Percentiles rank a stretch among this genome's conserved stretches.
phyloP scores from a whole-genome alignment of 1,284 basidiomycete genomes.

The Puccinia polysora region DNA sequence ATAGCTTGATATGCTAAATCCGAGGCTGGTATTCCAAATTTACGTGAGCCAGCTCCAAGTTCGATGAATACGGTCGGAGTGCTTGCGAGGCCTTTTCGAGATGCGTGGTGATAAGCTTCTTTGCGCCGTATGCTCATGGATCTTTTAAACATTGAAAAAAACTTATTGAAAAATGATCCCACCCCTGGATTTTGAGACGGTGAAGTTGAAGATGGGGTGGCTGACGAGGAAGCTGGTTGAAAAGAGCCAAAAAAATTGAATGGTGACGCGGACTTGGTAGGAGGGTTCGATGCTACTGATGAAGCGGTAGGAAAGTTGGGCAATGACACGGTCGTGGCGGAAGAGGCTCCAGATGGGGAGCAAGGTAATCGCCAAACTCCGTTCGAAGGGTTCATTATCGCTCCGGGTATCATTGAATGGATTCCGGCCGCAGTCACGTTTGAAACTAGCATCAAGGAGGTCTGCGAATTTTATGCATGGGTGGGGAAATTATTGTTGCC shows the following conservation, averaged over 20 bases:
- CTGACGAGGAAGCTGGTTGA: no score
- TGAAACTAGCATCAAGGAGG: slow-evolving; percentile 22
- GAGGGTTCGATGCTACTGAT: not conserved
- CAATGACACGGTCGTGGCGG: not conserved
- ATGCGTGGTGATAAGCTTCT: not conserved
- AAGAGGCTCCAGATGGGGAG: not conserved
- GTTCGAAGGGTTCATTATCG: slow-evolving; percentile 16
- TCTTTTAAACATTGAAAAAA: not conserved
- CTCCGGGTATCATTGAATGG: slow-evolving; percentile 15
- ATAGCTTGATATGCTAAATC: slow-evolving; percentile 38
- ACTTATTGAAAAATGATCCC: not conserved
- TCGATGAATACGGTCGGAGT: slow-evolving; percentile 23
- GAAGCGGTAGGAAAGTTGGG: not conserved
- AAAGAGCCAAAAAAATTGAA: no score
- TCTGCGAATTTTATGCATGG: slow-evolving; percentile 1
- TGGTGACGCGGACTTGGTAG: not conserved
- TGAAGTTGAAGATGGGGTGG: no score
- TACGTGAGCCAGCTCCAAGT: slow-evolving; percentile 14
- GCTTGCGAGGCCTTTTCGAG: not conserved
- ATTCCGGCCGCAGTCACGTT: slow-evolving; percentile 13
- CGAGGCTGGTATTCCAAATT: slow-evolving; percentile 28
- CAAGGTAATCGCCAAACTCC: slow-evolving; percentile 36
- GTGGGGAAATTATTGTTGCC: not conserved
- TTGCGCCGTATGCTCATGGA: not conserved
- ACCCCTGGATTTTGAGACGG: no score